Base-by-base conservation (phyloP, 345 rosid species). In the Noccaea caerulescens region DNA sequence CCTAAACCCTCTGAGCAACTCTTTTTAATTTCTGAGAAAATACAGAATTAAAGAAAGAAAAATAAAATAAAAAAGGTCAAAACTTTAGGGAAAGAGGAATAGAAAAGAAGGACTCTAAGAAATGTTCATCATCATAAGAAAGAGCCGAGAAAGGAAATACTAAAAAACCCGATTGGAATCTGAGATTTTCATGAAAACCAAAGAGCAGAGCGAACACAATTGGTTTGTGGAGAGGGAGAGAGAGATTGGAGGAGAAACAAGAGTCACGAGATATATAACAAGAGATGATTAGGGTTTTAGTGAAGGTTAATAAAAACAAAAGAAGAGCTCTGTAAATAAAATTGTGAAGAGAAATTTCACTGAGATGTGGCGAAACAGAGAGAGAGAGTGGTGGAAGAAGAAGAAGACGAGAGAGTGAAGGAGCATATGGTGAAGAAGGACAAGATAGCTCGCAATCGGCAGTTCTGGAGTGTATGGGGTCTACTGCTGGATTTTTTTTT, bases 351-450 rank as follows among this genome's bases (percentile, higher is more conserved):
- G 46, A 44, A 72, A 32, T 38, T 68, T 37, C 1, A 49, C 10
- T 0, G 44, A 62, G 54, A 25, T 56, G 14, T 36, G 63, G 56
- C 53, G 50, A 49, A 41, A 33, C 11, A 50, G 58, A 41, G 27
- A 38, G n/a, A 66, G 63, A 36, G 44, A 39, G 47, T 49, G 63
- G 20, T 74, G 30, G 70, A 33, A 65, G 42, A 57, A 63, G 39
- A 50, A 72, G 76, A 63, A 53, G 73, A 63, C 27, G 66, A 58
- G 46, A 45, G 76, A 69, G 78, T 79, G 83, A 74, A 79, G 63
- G 51, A 56, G 73, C 68, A 79, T 72, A 84, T 77, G 82, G 68
- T 68, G 81, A 77, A 70, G 73, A 77, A 49, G 36, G 89, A 88
- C 85, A 82, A 79, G 30, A 76, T 75, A 68, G 72, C 72, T 66